Evolutionary conservation across 345 rosid genomes (phyloP), one percentile per base, ranked within the genome.

Genomic region (Arabis alpina): DNA sequence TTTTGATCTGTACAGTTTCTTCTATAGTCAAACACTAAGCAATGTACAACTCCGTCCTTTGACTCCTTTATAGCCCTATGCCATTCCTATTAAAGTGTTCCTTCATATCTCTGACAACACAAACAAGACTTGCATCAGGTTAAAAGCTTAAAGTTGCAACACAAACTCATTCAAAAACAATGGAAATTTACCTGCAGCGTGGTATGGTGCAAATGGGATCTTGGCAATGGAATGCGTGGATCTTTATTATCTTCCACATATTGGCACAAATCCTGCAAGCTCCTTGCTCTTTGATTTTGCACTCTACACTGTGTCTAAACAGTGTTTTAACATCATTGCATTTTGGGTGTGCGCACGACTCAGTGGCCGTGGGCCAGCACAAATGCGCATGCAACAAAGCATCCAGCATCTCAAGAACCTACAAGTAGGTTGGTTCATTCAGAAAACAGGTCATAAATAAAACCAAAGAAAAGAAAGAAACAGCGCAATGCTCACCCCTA

Each of bases 301-400:
- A 87, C 16, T 11, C 54, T 11, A 3, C 34, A 15, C 50, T 62
- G 77, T 84, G 91, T 36, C 1, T 3, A 77, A 80, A 82, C 77
- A 84, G 30, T 49, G 8, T 27, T 56, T 68, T 83, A 5, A 81
- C 53, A 4, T 24, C 47, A 14, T 10, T 23, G 79, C 88, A 87
- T 50, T 79, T 64, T 7, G 80, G 79, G 66, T 76, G 51, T 61
- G 73, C 37, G 66, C 91, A 87, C 12, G 66, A 9, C n/a, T 52
- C 25, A 15, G 61, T 8, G 48, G 34, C 59, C 14, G 37, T 47
- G 52, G 75, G 0, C 16, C 3, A 8, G 64, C 91, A 84, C 24
- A 16, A 43, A 36, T 52, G 44, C 6, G 82, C 84, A 60, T 87
- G 91, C 60, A n/a, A n/a, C 44, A 87, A 45, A 53, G 83, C 74